Percentiles rank a stretch among this genome's conserved stretches.
Conservation (phyloP, 2,329 filamentous ascomycete genomes). For the Aureobasidium sp. region DNA sequence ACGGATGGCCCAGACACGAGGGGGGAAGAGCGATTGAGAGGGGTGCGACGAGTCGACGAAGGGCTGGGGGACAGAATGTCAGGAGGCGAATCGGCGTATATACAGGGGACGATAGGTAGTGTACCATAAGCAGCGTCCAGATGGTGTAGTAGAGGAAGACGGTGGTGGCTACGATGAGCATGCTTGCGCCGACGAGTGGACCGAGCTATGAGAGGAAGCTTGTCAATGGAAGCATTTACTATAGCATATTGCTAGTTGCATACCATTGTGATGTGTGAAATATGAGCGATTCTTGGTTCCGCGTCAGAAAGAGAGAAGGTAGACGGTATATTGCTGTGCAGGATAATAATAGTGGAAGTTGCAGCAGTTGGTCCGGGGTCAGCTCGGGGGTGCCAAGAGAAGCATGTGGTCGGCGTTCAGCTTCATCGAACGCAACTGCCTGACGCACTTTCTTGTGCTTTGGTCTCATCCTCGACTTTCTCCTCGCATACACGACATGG, state of each 20-base stretch:
- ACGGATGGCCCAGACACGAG: conserved; percentile 96
- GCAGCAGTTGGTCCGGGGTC: not conserved
- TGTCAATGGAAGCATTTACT: not conserved
- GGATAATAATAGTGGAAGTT: not conserved
- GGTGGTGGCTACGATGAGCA: conserved; percentile 64
- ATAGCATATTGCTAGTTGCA: no score
- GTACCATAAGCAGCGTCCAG: conserved; percentile 96
- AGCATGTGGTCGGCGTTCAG: not conserved
- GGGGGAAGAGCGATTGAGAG: conserved; percentile 90
- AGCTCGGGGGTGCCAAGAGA: conserved; percentile 3
- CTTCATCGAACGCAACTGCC: not conserved
- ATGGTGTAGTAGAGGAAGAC: conserved; percentile 90
- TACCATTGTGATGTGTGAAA: conserved; percentile 12
- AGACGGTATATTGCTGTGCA: not conserved
- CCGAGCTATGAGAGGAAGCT: conserved; percentile 58
- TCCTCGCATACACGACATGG: not conserved
- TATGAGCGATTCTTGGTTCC: not conserved
- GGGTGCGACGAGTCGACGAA: conserved; percentile 94
- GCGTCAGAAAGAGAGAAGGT: not conserved
- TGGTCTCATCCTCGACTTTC: not conserved
- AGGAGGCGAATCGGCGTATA: not conserved
- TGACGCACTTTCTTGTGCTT: not conserved
- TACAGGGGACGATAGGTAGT: conserved; percentile 16
- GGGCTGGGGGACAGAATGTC: conserved; percentile 50
- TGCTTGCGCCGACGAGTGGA: conserved; percentile 69